Evolutionary conservation across 352 stramenopile species (phyloP).

Genomic region (Phytophthora pseudosyringae): DNA sequence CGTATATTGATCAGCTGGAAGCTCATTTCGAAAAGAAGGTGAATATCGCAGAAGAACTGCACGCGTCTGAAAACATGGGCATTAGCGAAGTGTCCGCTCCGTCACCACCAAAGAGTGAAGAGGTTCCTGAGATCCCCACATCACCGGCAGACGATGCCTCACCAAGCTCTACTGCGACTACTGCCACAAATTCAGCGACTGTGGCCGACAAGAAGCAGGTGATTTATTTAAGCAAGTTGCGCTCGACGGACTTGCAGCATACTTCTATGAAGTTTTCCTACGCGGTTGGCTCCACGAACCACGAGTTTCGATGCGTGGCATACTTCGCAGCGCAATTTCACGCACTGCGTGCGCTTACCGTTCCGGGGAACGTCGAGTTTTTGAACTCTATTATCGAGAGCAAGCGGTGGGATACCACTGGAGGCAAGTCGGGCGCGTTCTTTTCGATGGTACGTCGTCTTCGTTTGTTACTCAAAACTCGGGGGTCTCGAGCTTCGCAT

Average conservation of each 20-base stretch:
- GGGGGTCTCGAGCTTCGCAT: not conserved
- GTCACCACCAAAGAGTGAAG: conserved; percentile 25
- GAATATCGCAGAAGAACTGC: conserved; percentile 60
- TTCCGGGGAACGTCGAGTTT: conserved; percentile 77
- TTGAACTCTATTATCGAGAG: conserved; percentile 86
- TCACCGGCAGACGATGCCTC: conserved; percentile 1
- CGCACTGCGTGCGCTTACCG: conserved; percentile 66
- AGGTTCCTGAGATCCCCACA: conserved; percentile 14
- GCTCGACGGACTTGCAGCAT: conserved; percentile 72
- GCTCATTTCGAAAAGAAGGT: conserved; percentile 61
- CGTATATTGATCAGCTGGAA: conserved; percentile 78
- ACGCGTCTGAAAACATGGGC: conserved; percentile 25
- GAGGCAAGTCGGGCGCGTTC: conserved; percentile 86
- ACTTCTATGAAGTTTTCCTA: conserved; percentile 84
- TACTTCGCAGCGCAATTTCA: conserved; percentile 90
- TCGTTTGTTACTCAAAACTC: not conserved
- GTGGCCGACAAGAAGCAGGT: conserved; percentile 46
- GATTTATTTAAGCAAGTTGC: conserved; percentile 76
- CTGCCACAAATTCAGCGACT: conserved; percentile 16
- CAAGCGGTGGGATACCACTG: conserved; percentile 75
- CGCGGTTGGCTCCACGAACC: conserved; percentile 50
- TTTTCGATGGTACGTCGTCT: conserved; percentile 75
- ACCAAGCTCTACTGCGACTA: conserved; percentile 13
- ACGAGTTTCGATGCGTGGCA: conserved; percentile 72
- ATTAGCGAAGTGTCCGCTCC: conserved; percentile 30